Evolutionary conservation across 257 asterid genomes (phyloP), one percentile per base, ranked within the genome.

Genomic region (Vinca minor): DNA sequence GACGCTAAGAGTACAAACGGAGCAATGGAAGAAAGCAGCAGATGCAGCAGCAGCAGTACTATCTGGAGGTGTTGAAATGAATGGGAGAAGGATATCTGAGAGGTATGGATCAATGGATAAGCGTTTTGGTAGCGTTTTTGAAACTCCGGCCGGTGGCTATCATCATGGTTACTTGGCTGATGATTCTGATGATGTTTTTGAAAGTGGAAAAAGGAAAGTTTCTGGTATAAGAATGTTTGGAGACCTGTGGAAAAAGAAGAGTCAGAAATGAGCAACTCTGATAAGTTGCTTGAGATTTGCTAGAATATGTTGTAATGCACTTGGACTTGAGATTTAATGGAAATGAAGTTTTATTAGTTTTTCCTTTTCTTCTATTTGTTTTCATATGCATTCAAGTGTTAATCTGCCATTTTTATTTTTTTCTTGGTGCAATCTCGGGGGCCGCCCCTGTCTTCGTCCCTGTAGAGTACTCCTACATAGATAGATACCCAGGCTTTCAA

Each of bases 51-150:
- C 98, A 0, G 76, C 91, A 4, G 75, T 93, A 29, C 71, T 93
- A 62, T 85, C 96, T 0, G 96, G 87, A 14, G 80, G n/a, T n/a
- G n/a, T 78, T 26, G 93, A 85, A 64, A 79, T 73, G 76, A 79
- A 73, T 1, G 92, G 86, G 18, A 80, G 91, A 65, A 77, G 87
- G 70, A 65, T 92, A 57, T 83, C 98, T 0, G 95, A 89, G 72
- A 82, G 98, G 77, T 89, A 94, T 75, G 95, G 96, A 58, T 88
- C 98, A n/a, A 91, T 89, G 98, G 96, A 86, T 57, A 86, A n/a
- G n/a, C n/a, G n/a, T n/a, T n/a, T n/a, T n/a, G n/a, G 84, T 17
- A 73, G 69, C 36, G 80, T 71, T 5, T 82, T 71, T 0, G 83
- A 82, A 59, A 75, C 76, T 9, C 71, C 28, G 3, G 73, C 54